Percentiles rank a stretch among this genome's conserved stretches.
phyloP scores from a whole-genome alignment of 495 filamentous ascomycete species.

The Podospora australis region DNA sequence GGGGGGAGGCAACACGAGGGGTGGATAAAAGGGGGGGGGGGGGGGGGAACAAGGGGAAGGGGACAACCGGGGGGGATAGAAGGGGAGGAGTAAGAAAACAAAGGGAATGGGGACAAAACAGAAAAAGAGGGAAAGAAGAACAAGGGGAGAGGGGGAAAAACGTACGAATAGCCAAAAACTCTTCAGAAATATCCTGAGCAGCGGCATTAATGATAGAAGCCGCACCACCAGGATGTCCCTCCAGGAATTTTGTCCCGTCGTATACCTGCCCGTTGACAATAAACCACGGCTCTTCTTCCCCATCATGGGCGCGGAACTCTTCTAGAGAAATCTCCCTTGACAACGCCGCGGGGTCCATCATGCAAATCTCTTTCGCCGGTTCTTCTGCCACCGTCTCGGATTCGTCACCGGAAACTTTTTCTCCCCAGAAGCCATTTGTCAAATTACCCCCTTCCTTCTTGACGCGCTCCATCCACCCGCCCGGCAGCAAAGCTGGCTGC shows the following conservation, averaged over 20 bases:
- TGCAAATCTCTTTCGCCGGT: constrained; percentile 59
- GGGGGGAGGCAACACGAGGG: too few species aligned
- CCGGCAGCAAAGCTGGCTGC: constrained; percentile 68
- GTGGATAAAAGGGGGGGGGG: not conserved
- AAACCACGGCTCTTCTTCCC: constrained; percentile 74
- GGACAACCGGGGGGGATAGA: too few species aligned
- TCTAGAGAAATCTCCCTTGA: constrained; percentile 58
- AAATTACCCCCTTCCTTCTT: constrained; percentile 82
- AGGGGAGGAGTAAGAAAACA: constrained; percentile 6
- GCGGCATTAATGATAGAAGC: constrained; percentile 81
- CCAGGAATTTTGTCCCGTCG: constrained; percentile 75
- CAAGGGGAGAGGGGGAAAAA: constrained; percentile 13
- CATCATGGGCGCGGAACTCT: constrained; percentile 66
- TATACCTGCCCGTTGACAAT: constrained; percentile 90
- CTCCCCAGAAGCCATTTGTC: constrained; percentile 81
- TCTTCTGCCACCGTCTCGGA: constrained; percentile 30
- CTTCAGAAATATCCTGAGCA: constrained; percentile 80
- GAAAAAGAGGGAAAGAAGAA: too few species aligned
- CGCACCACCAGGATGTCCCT: constrained; percentile 84
- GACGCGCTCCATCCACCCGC: constrained; percentile 96
- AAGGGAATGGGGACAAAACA: not conserved
- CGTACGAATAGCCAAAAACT: constrained; percentile 93
- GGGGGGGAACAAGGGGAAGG: not conserved
- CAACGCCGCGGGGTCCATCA: constrained; percentile 67
- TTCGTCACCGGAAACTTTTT: constrained; percentile 57